A percentile compares a stretch with the other conserved stretches of the same genome.
Evolutionary conservation across 176 grass and related monocot species (phyloP).

Genomic region (Thinopyrum elongatum): DNA sequence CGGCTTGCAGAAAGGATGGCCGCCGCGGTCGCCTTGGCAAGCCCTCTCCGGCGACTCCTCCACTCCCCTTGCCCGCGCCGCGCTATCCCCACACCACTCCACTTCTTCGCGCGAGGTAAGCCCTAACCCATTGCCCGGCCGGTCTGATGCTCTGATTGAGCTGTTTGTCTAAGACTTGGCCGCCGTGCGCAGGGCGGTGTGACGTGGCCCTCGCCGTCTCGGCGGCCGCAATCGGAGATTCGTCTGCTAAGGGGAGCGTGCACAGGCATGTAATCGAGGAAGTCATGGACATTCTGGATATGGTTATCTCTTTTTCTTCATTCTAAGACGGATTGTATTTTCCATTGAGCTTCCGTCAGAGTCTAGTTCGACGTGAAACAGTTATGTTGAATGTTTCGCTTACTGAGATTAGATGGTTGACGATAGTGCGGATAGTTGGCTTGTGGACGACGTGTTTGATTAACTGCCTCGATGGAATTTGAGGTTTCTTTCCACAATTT

Average conservation of each 20-base stretch:
- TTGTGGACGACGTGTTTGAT: neutral
- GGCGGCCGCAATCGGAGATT: conserved; percentile 36
- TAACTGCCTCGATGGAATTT: neutral
- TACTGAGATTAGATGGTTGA: neutral
- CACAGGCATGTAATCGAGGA: conserved; percentile 62
- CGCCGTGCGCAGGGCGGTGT: conserved; percentile 41
- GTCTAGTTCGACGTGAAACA: neutral
- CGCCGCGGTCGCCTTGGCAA: conserved; percentile 34
- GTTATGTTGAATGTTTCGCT: neutral
- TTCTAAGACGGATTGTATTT: neutral
- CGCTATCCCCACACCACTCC: neutral
- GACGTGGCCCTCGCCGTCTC: conserved; percentile 23
- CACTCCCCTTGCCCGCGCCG: neutral
- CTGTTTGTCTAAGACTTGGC: neutral
- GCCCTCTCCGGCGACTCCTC: conserved; percentile 47
- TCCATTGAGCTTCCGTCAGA: neutral
- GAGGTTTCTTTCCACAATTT: neutral
- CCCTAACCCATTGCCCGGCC: neutral
- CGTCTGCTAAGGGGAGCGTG: conserved; percentile 35
- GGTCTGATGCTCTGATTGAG: neutral
- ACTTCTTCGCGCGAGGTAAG: conserved; percentile 41
- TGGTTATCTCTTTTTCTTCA: conserved; percentile 30
- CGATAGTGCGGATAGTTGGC: neutral
- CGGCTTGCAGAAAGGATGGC: conserved; percentile 15
- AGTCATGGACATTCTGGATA: conserved; percentile 73